phyloP scores from a whole-genome alignment of 2,329 filamentous ascomycete genomes.

The Aspergillus texensis region DNA sequence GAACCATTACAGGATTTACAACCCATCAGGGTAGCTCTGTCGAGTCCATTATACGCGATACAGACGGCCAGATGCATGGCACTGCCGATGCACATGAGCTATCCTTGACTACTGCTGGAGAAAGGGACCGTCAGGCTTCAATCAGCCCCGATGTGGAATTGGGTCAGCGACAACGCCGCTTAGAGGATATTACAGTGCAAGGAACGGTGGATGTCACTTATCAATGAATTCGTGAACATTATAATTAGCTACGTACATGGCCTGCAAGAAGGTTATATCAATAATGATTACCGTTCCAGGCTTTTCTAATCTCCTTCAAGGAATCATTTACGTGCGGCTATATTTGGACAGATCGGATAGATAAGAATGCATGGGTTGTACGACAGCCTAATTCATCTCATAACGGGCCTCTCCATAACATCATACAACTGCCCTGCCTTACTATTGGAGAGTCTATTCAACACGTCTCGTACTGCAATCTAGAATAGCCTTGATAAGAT shows the following conservation, averaged over 20 bases:
- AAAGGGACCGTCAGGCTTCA: neutral
- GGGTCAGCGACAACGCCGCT: neutral
- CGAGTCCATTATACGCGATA: neutral
- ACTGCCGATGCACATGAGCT: neutral
- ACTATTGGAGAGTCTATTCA: no score
- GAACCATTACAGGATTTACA: neutral
- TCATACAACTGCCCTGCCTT: no score
- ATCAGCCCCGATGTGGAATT: neutral
- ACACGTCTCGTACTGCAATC: no score
- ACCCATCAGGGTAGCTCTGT: neutral
- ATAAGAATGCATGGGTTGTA: no score
- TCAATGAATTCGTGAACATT: neutral
- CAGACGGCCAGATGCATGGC: neutral
- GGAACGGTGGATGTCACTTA: neutral
- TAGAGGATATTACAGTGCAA: neutral
- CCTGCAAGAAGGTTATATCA: neutral
- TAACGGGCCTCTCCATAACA: no score
- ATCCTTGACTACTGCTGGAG: neutral
- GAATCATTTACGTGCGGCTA: no score
- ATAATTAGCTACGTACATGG: neutral
- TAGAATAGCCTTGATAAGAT: no score
- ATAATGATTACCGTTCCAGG: no score
- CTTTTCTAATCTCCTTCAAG: no score
- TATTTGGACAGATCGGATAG: no score
- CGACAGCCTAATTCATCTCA: no score